Base-by-base conservation (phyloP, 768 basidiomycete genomes). In the Pholiota molesta region DNA sequence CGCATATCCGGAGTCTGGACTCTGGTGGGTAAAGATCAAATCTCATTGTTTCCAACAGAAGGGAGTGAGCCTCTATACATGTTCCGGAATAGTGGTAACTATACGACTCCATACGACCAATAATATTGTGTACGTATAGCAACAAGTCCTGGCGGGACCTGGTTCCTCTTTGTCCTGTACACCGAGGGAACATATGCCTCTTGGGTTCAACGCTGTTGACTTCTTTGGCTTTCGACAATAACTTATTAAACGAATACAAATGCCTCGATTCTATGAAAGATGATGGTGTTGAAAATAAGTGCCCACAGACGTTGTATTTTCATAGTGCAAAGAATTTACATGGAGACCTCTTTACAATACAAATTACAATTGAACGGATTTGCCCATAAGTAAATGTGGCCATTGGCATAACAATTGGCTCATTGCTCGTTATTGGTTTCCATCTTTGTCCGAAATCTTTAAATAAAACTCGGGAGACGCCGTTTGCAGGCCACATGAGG, bases 1-100 rank as follows among this genome's bases (percentile, higher is more conserved):
- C n/a, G n/a, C 45, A 35, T 52, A 47, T 54, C 28, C 40, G 52
- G 40, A 23, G n/a, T 29, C 21, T 29, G 21, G 53, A 37, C 16
- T 19, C n/a, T n/a, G n/a, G n/a, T n/a, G n/a, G 7, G 31, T 28
- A 10, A 37, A 37, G 45, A 56, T 52, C 31, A 54, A 40, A 51
- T 56, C 52, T 55, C 28, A 45, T 56, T 42, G 40, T 39, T 61
- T 53, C 57, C 61, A 62, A 58, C 23, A 57, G 57, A 57, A 57
- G 17, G 56, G 55, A 57, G 29, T n/a, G n/a, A 52, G 45, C 42
- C 59, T 42, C 39, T 55, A 58, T 56, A 67, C 59, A 57, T 68
- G 65, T 58, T 66, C 65, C 67, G 59, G 42, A 60, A 53, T n/a
- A 68, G 31, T 63, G 67, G 67, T 68, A 66, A 62, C 67, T 63